Evolutionary conservation across 2,329 filamentous ascomycete species (phyloP).

Genomic region (Pseudogymnoascus sp.): DNA sequence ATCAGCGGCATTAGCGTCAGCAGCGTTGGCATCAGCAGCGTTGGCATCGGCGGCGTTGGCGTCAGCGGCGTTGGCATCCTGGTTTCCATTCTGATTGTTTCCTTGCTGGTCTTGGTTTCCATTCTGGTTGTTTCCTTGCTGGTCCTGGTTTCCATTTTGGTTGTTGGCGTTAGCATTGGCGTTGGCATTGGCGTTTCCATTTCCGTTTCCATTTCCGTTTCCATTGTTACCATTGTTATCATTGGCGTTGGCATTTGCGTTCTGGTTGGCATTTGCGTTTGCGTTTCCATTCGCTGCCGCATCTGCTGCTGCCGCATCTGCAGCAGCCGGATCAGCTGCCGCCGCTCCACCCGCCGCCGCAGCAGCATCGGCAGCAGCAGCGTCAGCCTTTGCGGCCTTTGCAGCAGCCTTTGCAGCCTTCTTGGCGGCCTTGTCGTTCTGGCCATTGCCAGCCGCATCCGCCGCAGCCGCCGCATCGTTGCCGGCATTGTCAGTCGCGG

Average conservation of each 20-base stretch:
- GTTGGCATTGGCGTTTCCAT: not conserved
- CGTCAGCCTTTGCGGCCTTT: not conserved
- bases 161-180: not conserved
- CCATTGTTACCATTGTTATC: not conserved
- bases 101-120: not conserved
- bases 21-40: too few species aligned
- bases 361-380: not conserved
- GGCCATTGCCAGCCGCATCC: not conserved
- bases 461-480: not conserved
- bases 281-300: constrained; percentile 23
- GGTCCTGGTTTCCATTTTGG: not conserved
- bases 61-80: not conserved
- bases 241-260: too few species aligned
- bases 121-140: not conserved
- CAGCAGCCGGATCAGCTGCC: not conserved
- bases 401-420: not conserved
- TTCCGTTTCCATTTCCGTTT: not conserved
- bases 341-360: not conserved
- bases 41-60: too few species aligned
- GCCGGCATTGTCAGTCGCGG: not conserved
- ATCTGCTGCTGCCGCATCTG: constrained; percentile 11
- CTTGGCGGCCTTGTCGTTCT: not conserved
- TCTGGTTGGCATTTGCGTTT: constrained; percentile 14
- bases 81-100: not conserved
- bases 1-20: too few species aligned